These are phyloP conservation scores for Colletotrichum sp. DNA, from an alignment of 2,329 filamentous ascomycete genomes.

Conservation along the genomic window DNA sequence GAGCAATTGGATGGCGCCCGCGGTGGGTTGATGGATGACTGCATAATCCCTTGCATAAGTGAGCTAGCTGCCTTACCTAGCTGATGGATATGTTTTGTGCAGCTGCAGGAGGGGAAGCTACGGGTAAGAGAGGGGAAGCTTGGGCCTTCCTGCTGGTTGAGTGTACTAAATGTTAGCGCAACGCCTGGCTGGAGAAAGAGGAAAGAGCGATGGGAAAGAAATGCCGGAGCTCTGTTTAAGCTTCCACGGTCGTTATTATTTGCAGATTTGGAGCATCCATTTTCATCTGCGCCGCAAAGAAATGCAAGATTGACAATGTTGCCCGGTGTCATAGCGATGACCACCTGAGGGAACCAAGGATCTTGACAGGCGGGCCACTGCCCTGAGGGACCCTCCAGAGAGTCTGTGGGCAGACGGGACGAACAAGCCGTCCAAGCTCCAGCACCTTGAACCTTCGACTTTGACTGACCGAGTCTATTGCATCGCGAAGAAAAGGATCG, in stretches of 20 bases:
- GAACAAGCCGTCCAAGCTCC: neutral
- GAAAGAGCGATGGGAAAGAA: neutral
- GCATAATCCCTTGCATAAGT: slow-evolving; percentile 1
- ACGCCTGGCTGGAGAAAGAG: neutral
- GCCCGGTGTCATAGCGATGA: neutral
- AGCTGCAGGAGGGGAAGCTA: neutral
- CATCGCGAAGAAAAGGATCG: neutral
- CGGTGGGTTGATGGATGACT: neutral
- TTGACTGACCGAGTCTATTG: neutral
- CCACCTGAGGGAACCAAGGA: neutral
- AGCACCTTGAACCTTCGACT: neutral
- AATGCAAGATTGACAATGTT: neutral
- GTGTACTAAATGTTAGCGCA: neutral
- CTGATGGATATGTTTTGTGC: neutral
- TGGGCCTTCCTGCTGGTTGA: neutral
- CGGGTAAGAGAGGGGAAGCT: neutral
- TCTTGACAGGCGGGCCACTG: neutral
- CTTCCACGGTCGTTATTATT: neutral
- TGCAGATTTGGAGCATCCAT: neutral
- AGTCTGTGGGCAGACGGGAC: neutral
- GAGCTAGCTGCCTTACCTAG: neutral
- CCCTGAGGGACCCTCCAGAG: neutral
- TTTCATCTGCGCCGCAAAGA: neutral
- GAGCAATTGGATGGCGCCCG: slow-evolving; percentile 4
- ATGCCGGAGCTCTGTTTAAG: neutral